phyloP scores from a whole-genome alignment of 768 basidiomycete species.

The Leccinum sublutescens region DNA sequence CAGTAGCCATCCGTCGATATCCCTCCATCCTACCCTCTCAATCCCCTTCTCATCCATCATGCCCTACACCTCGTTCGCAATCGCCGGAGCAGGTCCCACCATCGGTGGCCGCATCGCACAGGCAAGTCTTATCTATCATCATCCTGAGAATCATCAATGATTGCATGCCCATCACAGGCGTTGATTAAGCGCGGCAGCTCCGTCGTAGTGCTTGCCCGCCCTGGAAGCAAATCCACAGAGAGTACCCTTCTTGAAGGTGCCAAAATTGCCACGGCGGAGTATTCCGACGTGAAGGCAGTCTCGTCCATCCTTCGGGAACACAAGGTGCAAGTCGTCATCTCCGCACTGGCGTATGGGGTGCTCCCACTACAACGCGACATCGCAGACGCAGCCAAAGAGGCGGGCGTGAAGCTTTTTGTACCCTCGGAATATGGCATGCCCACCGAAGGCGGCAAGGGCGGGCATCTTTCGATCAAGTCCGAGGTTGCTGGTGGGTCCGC shows the following conservation, averaged over 20 bases:
- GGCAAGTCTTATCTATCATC: constrained; percentile 7
- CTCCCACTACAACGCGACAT: constrained; percentile 26
- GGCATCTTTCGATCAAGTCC: constrained; percentile 26
- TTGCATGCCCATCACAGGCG: constrained; percentile 17
- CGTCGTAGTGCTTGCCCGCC: constrained; percentile 26
- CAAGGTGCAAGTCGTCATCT: constrained; percentile 35
- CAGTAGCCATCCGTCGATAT: background rate
- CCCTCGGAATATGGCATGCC: constrained; percentile 39
- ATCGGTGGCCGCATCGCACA: constrained; percentile 35
- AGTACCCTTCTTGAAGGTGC: constrained; percentile 26
- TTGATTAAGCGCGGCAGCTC: constrained; percentile 21
- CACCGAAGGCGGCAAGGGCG: constrained; percentile 32
- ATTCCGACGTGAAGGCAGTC: constrained; percentile 24
- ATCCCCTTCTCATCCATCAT: constrained; percentile 10
- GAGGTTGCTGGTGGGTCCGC: constrained; percentile 27
- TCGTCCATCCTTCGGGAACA: constrained; percentile 30
- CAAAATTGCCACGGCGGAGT: constrained; percentile 29
- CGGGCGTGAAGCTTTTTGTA: constrained; percentile 39
- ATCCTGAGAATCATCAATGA: background rate
- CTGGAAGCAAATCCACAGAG: constrained; percentile 19
- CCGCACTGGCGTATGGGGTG: constrained; percentile 31
- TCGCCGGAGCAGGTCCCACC: constrained; percentile 36
- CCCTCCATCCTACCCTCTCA: background rate
- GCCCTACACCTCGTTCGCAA: constrained; percentile 36
- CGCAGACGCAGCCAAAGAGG: constrained; percentile 37